A percentile compares a stretch with the other conserved stretches of the same genome.
Evolutionary conservation across 2,329 filamentous ascomycete genomes (phyloP).

Genomic region (Calonectria henricotiae): DNA sequence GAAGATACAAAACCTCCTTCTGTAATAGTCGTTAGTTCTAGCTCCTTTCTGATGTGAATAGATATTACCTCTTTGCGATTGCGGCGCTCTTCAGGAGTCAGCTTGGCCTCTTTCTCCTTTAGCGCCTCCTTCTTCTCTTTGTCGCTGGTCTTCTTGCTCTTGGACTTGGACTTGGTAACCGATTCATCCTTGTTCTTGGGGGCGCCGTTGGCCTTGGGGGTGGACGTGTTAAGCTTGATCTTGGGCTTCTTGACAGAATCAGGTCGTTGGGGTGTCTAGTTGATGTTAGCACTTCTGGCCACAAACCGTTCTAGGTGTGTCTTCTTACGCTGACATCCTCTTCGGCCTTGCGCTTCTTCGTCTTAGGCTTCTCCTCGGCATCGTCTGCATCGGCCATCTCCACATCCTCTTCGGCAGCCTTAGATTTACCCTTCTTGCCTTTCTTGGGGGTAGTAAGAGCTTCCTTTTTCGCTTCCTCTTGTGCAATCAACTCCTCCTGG

Average conservation of each 20-base stretch:
- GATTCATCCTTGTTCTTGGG: conserved; percentile 73
- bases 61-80: conserved; percentile 72
- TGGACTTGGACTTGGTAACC: conserved; percentile 68
- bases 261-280: conserved; percentile 71
- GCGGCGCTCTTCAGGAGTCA: conserved; percentile 72
- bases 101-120: conserved; percentile 75
- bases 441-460: conserved; percentile 62
- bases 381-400: conserved; percentile 77
- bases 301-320: neutral
- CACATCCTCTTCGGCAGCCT: conserved; percentile 71
- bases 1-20: conserved; percentile 90
- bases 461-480: conserved; percentile 65
- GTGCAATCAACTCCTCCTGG: conserved; percentile 76
- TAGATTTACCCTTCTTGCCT: conserved; percentile 65
- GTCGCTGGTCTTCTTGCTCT: conserved; percentile 73
- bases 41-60: neutral
- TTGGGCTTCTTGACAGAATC: conserved; percentile 80
- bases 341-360: conserved; percentile 88
- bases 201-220: conserved; percentile 79
- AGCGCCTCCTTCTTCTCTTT: conserved; percentile 67
- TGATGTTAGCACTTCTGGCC: conserved; percentile 38
- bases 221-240: conserved; percentile 76
- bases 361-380: conserved; percentile 74
- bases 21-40: conserved; percentile 60
- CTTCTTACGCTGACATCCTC: conserved; percentile 74